Percentiles rank a stretch among this genome's conserved stretches.
These are phyloP conservation scores for Tremellales sp. DNA, from an alignment of 1,284 basidiomycete genomes.

Conservation along the genomic window DNA sequence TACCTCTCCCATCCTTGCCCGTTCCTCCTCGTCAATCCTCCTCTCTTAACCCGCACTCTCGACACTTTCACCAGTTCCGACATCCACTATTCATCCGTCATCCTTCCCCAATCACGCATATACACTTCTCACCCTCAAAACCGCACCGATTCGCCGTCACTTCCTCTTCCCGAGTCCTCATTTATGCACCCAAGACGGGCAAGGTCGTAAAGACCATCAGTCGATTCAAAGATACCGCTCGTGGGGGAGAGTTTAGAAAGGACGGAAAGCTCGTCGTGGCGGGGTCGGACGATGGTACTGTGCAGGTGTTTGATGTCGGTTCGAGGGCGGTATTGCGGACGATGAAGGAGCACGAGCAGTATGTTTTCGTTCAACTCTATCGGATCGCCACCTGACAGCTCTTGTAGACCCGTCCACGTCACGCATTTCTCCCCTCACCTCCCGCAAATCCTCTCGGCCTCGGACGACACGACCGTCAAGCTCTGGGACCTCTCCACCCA, in stretches of 20 bases:
- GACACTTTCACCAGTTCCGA: conserved; percentile 48
- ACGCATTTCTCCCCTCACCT: conserved; percentile 82
- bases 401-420: conserved; percentile 74
- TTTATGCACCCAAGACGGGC: conserved; percentile 92
- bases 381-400: neutral
- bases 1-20: conserved; percentile 41
- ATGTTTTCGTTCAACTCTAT: conserved; percentile 18
- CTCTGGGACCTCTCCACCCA: conserved; percentile 96
- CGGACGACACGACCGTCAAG: conserved; percentile 90
- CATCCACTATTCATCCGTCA: conserved; percentile 67
- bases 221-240: conserved; percentile 91
- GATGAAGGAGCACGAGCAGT: conserved; percentile 85
- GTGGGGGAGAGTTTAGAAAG: conserved; percentile 77
- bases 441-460: conserved; percentile 86
- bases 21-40: conserved; percentile 40
- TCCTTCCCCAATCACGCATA: conserved; percentile 85
- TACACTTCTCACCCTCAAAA: conserved; percentile 79
- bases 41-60: conserved; percentile 44
- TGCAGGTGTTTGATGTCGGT: conserved; percentile 96
- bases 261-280: conserved; percentile 95
- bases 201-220: conserved; percentile 95
- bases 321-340: conserved; percentile 91
- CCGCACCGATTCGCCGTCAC: conserved; percentile 95
- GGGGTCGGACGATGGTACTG: conserved; percentile 86
- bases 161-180: conserved; percentile 87